phyloP scores from a whole-genome alignment of 805 yeast species.

The Metschnikowia sp. region DNA sequence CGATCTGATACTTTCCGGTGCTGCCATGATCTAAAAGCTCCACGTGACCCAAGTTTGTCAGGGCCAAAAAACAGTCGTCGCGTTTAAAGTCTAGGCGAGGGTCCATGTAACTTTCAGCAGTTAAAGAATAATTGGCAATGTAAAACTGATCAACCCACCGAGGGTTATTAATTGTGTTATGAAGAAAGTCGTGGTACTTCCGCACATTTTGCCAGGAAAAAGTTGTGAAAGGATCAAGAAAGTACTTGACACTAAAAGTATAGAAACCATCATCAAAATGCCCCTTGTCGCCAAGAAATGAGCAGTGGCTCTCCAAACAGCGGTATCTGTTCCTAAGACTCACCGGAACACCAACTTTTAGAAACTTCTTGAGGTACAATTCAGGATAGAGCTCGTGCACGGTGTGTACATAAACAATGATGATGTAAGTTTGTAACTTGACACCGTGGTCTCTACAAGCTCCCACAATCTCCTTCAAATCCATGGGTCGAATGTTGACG shows the following conservation, averaged over 20 bases:
- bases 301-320: constrained; percentile 3
- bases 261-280: constrained; percentile 11
- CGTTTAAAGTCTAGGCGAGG: not conserved
- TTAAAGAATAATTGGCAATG: constrained; percentile 4
- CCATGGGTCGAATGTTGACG: constrained; percentile 1
- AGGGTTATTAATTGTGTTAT: constrained; percentile 4
- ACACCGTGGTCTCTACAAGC: constrained; percentile 5
- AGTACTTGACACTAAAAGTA: constrained; percentile 3
- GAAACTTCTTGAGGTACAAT: constrained; percentile 3
- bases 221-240: constrained; percentile 3
- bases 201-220: constrained; percentile 9
- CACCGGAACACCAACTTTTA: constrained; percentile 9
- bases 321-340: constrained; percentile 7
- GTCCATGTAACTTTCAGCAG: constrained; percentile 7
- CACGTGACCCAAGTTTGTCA: constrained; percentile 7
- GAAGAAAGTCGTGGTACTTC: constrained; percentile 8
- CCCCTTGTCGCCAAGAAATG: constrained; percentile 4
- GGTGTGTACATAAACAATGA: constrained; percentile 8
- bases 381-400: constrained; percentile 6
- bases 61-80: constrained; percentile 9
- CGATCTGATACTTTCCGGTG: constrained; percentile 3
- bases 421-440: constrained; percentile 5
- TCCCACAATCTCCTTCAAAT: not conserved
- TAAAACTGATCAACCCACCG: constrained; percentile 8
- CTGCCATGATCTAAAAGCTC: constrained; percentile 2